Evolutionary conservation across 345 rosid genomes (phyloP).

Genomic region (Euclidium syriacum): DNA sequence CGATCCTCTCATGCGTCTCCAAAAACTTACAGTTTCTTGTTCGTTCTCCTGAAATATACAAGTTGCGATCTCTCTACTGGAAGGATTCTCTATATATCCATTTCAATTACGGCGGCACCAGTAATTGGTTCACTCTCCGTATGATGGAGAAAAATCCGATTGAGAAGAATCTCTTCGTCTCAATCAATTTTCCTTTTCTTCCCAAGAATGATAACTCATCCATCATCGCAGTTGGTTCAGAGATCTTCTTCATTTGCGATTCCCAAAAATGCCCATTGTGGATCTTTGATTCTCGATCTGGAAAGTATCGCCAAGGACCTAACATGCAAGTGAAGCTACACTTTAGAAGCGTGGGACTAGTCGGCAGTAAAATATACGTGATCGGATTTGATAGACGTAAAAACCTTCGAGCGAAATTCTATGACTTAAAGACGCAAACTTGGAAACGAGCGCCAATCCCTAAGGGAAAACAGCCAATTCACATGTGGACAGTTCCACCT

Average conservation of each 20-base stretch:
- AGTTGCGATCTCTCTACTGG: background rate
- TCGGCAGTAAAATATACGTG: background rate
- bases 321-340: background rate
- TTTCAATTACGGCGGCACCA: background rate
- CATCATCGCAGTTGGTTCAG: background rate
- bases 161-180: background rate
- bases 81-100: background rate
- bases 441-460: too few species aligned
- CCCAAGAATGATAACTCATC: background rate
- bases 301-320: background rate
- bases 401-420: background rate
- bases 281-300: background rate
- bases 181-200: background rate
- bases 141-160: background rate
- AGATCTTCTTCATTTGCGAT: background rate
- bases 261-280: background rate
- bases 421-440: background rate
- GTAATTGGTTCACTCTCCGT: background rate
- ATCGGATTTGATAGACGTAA: background rate
- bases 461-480: too few species aligned
- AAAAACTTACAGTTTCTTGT: background rate
- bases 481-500: too few species aligned
- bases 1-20: slow-evolving; percentile 1
- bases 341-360: background rate
- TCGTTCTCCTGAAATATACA: background rate